These are phyloP conservation scores for Globisporangium spinosum DNA, from an alignment of 352 stramenopile genomes.

Conservation along the genomic window DNA sequence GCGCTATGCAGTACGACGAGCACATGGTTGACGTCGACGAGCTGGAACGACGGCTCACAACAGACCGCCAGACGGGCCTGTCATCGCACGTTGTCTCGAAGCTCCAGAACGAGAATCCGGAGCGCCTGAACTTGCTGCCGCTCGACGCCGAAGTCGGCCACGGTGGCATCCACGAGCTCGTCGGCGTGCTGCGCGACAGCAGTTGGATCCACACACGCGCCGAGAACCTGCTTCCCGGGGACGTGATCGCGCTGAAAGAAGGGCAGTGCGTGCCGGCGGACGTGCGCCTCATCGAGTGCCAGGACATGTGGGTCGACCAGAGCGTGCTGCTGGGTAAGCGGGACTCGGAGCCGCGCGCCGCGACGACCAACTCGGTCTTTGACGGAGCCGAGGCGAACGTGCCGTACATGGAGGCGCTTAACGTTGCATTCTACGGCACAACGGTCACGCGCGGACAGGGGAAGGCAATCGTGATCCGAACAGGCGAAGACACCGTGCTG, in stretches of 20 bases:
- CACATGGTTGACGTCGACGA: conserved; percentile 43
- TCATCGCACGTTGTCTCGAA: conserved; percentile 25
- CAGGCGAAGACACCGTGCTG: conserved; percentile 39
- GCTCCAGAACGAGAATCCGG: conserved; percentile 25
- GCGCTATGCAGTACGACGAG: conserved; percentile 37
- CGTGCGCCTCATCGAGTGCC: conserved; percentile 44
- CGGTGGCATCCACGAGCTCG: conserved; percentile 51
- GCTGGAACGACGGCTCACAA: conserved; percentile 39
- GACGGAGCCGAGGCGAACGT: conserved; percentile 32
- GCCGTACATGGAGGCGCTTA: conserved; percentile 46
- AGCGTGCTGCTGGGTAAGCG: conserved; percentile 28
- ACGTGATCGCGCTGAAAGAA: conserved; percentile 47
- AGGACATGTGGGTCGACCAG: conserved; percentile 46
- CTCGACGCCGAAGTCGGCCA: conserved; percentile 43
- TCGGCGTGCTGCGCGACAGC: conserved; percentile 46
- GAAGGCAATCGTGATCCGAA: conserved; percentile 52
- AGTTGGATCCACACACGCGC: conserved; percentile 55
- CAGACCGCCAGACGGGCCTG: conserved; percentile 28
- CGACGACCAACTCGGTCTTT: conserved; percentile 41
- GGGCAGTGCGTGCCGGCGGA: conserved; percentile 50
- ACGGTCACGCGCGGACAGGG: conserved; percentile 33
- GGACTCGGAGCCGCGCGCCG: conserved; percentile 22
- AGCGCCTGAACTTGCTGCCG: conserved; percentile 38
- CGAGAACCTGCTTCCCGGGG: conserved; percentile 44
- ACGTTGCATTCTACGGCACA: conserved; percentile 55